Base-by-base conservation (phyloP, 148 eudicot genomes). In the Nepenthes mirabilis region DNA sequence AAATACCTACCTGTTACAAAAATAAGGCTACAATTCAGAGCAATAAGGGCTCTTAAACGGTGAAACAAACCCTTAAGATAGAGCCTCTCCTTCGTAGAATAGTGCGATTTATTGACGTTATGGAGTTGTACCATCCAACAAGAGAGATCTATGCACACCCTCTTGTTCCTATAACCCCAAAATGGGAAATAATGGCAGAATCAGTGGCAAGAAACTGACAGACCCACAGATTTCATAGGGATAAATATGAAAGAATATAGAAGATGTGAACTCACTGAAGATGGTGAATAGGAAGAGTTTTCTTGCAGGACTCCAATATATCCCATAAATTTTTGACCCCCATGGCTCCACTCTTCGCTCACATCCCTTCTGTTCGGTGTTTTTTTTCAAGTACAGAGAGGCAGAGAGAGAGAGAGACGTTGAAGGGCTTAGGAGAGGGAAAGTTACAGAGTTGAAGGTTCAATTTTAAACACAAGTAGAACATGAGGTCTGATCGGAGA, bases 101-200 rank as follows among this genome's bases (percentile, higher is more conserved):
- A 85, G 64, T 85, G 79, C 7, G 90, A 62, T 70, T 69, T 85
- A 70, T 82, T 81, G 57, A 85, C 88, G 54, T 62, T 76, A 0
- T 83, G 86, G 68, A 91, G 95, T 73, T 91, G 98, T 67, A 91
- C 98, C 74, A 91, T 82, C 98, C 98, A 91, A 69, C 96, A 85
- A 53, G 98, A 91, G 52, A 91, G 77, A 72, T 91, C 98, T 76
- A 91, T 76, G 75, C 94, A 88, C 40, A 91, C 85, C 84, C 98
- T 88, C 70, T 88, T 88, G 77, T 88, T 82, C 94, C 97, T 91
- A 58, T 14, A 14, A 51, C 52, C 68, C 69, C 63, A 9, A 13
- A 9, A 55, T 62, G 54, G 43, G 32, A 32, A 49, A 49, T 49
- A 49, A 5, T 49, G 3, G 52, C 12, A 10, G 12, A 49, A 11